Conservation (phyloP, 2,329 filamentous ascomycete genomes). For the Juglanconis juglandina region DNA sequence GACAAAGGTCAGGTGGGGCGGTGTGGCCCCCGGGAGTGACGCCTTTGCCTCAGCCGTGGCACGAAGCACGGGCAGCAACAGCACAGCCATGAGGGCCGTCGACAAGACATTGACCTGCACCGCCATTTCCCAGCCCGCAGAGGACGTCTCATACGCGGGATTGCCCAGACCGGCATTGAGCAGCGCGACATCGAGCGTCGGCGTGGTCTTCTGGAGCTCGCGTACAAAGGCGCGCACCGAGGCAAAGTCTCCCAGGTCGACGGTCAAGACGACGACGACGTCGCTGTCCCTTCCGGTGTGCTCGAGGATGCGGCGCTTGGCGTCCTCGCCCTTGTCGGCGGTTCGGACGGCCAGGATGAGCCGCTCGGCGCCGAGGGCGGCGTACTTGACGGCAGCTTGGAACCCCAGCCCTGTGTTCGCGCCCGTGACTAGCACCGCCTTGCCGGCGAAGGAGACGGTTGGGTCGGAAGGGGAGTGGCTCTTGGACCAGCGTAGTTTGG, state of each 20-base stretch:
- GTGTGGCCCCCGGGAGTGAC: background rate
- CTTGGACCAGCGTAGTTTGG: background rate
- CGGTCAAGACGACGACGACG: constrained; percentile 30
- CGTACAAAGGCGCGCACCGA: constrained; percentile 34
- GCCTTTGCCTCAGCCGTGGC: background rate
- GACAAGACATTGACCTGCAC: constrained; percentile 10
- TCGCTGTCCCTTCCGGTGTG: background rate
- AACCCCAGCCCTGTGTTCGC: background rate
- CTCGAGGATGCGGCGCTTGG: constrained; percentile 1
- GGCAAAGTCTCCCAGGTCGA: constrained; percentile 38
- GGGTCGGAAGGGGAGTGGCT: background rate
- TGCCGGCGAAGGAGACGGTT: constrained; percentile 4
- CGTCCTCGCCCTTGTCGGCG: constrained; percentile 1
- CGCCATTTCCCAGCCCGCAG: constrained; percentile 15
- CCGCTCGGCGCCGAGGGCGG: background rate
- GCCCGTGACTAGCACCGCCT: constrained; percentile 3
- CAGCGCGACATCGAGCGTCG: background rate
- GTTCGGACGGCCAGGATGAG: constrained; percentile 8
- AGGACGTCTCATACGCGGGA: constrained; percentile 30
- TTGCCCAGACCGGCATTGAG: constrained; percentile 39
- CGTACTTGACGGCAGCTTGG: constrained; percentile 7
- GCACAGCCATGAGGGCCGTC: constrained; percentile 2
- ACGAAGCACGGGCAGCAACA: constrained; percentile 3
- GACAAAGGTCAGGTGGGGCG: constrained; percentile 8
- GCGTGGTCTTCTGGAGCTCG: background rate